Base-by-base conservation (phyloP, 805 yeast species). In the Spathaspora boniae region DNA sequence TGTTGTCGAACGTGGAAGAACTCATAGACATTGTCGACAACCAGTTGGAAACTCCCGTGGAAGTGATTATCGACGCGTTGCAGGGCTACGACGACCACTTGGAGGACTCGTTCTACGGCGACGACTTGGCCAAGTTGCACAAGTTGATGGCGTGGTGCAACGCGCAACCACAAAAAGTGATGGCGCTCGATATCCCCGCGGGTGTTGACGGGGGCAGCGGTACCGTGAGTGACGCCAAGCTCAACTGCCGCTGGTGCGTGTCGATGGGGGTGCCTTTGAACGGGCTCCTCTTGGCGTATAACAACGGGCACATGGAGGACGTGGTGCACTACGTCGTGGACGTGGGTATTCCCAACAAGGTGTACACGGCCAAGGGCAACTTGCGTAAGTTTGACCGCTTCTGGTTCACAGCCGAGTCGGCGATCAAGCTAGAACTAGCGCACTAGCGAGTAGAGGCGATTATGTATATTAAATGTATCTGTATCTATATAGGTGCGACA, bases 171-270 rank as follows among this genome's bases (percentile, higher is more conserved):
- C 52, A 54, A 9, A 69, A 72, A 25, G 62, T 73, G 7, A 49
- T 85, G 61, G 83, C 95, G 0, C 53, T 88, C 18, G 95, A 87
- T 51, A 74, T 85, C 18, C 89, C 95, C 4, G 74, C 88, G 1
- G 96, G 96, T 4, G 64, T 82, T 26, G 95, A 86, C 50, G 81
- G 88, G 6, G 86, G 93, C 4, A 76, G 94, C 0, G 97, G 96
- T 6, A 64, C 60, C 17, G 52, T 53, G 6, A 53, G 46, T 45
- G 62, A 53, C 31, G 46, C 50, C 6, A 60, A 5, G n/a, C 34
- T 43, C 15, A 57, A 64, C 9, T 63, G 83, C 38, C 72, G 70
- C 40, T 78, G 80, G 61, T 70, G 86, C 24, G 72, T 81, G 4
- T 80, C 89, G 23, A 60, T 80, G 48, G 95, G 93, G 2, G 61